Evolutionary conservation across 495 filamentous ascomycete species (phyloP).

Genomic region (Bryoglossum gracile): DNA sequence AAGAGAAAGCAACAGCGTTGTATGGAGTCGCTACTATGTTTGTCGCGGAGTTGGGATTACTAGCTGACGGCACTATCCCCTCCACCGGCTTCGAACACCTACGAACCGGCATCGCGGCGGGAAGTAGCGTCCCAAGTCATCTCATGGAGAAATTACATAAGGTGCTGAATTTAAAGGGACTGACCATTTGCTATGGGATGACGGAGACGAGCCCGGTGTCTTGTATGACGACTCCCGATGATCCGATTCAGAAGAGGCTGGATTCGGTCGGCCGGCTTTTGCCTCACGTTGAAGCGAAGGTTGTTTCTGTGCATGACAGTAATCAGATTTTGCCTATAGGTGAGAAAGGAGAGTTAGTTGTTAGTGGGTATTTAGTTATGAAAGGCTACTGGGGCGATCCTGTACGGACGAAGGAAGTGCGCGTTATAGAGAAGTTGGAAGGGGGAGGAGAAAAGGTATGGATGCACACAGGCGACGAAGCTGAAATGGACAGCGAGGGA

Average conservation of each 20-base stretch:
- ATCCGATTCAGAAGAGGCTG: slow-evolving; percentile 73
- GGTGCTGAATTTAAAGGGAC: slow-evolving; percentile 68
- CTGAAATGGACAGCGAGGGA: slow-evolving; percentile 68
- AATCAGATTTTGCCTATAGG: slow-evolving; percentile 52
- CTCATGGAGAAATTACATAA: slow-evolving; percentile 77
- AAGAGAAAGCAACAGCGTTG: slow-evolving; percentile 72
- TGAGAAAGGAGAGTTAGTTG: slow-evolving; percentile 71
- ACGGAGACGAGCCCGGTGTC: slow-evolving; percentile 93
- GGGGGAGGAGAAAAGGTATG: slow-evolving; percentile 35
- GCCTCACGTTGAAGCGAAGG: slow-evolving; percentile 71
- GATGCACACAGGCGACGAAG: slow-evolving; percentile 81
- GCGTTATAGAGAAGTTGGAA: slow-evolving; percentile 32
- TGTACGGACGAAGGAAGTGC: slow-evolving; percentile 60
- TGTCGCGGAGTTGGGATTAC: slow-evolving; percentile 70
- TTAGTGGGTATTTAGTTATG: slow-evolving; percentile 84
- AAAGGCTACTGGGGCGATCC: slow-evolving; percentile 80
- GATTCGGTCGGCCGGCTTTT: slow-evolving; percentile 68
- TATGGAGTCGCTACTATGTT: slow-evolving; percentile 98
- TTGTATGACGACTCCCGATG: slow-evolving; percentile 79
- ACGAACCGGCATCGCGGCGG: slow-evolving; percentile 87
- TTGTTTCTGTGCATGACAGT: slow-evolving; percentile 60
- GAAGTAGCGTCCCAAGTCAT: slow-evolving; percentile 71
- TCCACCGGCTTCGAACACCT: slow-evolving; percentile 60
- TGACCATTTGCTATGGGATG: slow-evolving; percentile 98
- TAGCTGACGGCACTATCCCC: slow-evolving; percentile 42